Conservation (phyloP, 2,329 filamentous ascomycete genomes). For the Ophiocordyceps camponoti-floridani region DNA sequence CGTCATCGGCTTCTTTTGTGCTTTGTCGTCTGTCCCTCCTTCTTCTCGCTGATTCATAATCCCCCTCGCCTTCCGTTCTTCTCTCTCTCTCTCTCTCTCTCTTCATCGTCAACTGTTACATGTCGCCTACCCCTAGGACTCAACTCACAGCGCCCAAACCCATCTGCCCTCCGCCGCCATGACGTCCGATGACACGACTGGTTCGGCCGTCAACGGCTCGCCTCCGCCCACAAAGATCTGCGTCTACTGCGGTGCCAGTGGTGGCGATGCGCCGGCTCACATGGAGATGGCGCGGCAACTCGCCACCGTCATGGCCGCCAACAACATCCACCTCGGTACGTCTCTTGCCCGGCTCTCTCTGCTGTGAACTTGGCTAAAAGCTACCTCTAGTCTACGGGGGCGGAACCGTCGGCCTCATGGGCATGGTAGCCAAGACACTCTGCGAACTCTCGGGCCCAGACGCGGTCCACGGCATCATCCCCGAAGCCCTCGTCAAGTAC, state of each 20-base stretch:
- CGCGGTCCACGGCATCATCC: conserved; percentile 86
- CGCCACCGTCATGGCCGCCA: conserved; percentile 52
- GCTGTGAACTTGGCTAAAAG: not conserved
- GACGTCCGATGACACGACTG: not conserved
- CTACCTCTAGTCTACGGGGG: conserved; percentile 62
- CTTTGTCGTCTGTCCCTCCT: not conserved
- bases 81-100: not conserved
- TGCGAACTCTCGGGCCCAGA: conserved; percentile 65
- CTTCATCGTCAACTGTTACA: not conserved
- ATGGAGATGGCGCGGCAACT: conserved; percentile 62
- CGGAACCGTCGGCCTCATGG: conserved; percentile 90
- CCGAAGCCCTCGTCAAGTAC: conserved; percentile 61
- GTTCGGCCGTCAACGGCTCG: conserved; percentile 9
- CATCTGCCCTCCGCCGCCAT: not conserved
- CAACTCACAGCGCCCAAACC: not conserved
- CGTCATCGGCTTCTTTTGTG: not conserved
- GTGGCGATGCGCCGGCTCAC: conserved; percentile 56
- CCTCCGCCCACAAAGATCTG: conserved; percentile 51
- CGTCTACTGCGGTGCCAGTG: conserved; percentile 80
- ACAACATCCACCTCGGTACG: conserved; percentile 58
- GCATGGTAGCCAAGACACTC: conserved; percentile 74
- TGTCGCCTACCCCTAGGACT: not conserved
- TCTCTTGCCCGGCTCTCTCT: conserved; percentile 1
- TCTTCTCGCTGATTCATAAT: not conserved
- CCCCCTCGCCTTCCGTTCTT: not conserved